These are phyloP conservation scores for Tylopilus sp. DNA, from an alignment of 768 basidiomycete genomes.

Conservation along the genomic window DNA sequence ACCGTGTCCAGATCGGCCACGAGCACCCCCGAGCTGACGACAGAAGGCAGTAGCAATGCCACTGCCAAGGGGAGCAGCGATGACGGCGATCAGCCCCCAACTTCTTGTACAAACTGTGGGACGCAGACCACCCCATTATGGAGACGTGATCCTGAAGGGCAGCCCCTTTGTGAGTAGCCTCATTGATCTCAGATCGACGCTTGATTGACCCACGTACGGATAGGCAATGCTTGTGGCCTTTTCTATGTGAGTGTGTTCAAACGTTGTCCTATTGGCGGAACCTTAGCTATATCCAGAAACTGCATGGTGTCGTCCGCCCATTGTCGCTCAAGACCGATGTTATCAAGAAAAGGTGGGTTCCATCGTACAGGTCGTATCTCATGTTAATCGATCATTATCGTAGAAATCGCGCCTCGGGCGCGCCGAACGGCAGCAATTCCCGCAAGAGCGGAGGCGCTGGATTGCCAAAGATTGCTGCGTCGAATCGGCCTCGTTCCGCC, in stretches of 20 bases:
- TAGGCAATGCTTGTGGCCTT: slow-evolving; percentile 88
- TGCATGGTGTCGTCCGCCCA: slow-evolving; percentile 93
- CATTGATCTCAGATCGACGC: slow-evolving; percentile 5
- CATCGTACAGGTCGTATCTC: neutral
- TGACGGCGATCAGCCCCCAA: slow-evolving; percentile 69
- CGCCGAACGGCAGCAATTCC: slow-evolving; percentile 54
- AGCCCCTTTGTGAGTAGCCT: slow-evolving; percentile 72
- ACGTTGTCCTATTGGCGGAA: neutral
- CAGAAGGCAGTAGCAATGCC: slow-evolving; percentile 27
- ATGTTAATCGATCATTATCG: neutral
- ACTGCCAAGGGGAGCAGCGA: slow-evolving; percentile 47
- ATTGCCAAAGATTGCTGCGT: slow-evolving; percentile 74
- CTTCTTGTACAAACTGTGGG: slow-evolving; percentile 90
- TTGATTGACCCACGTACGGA: slow-evolving; percentile 13
- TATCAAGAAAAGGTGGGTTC: slow-evolving; percentile 85
- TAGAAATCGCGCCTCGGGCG: slow-evolving; percentile 80
- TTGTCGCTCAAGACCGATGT: slow-evolving; percentile 95
- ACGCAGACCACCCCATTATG: slow-evolving; percentile 94
- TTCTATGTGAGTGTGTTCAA: slow-evolving; percentile 73
- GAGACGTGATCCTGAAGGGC: slow-evolving; percentile 90
- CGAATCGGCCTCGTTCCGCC: slow-evolving; percentile 65
- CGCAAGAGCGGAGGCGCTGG: slow-evolving; percentile 55
- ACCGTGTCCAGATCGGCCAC: slow-evolving; percentile 48
- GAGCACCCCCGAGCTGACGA: slow-evolving; percentile 62
- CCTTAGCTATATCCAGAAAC: slow-evolving; percentile 57